Evolutionary conservation across 2,329 filamentous ascomycete genomes (phyloP).

Genomic region (Fusarium poae): DNA sequence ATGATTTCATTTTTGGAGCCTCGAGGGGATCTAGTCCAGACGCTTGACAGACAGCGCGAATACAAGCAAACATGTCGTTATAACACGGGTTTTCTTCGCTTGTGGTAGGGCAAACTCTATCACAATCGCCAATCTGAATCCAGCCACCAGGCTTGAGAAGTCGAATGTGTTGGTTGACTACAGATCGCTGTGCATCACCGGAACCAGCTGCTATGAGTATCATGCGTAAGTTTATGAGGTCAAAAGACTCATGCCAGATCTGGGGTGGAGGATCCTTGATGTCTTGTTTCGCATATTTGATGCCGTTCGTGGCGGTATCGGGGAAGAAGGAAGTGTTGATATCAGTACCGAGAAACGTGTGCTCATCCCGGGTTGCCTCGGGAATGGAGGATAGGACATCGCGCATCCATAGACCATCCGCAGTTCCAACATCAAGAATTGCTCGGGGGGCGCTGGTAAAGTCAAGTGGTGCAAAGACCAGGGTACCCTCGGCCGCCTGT

Average conservation of each 20-base stretch:
- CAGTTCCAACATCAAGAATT: conserved; percentile 11
- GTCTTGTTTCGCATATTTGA: background rate
- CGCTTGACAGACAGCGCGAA: conserved; percentile 5
- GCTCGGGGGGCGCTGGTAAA: background rate
- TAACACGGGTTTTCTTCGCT: background rate
- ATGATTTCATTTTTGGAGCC: conserved; percentile 16
- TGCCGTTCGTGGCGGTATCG: accelerated
- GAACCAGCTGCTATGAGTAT: conserved; percentile 20
- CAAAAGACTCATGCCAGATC: background rate
- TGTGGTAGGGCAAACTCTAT: conserved; percentile 12
- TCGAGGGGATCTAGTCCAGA: conserved; percentile 13
- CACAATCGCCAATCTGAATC: conserved; percentile 21
- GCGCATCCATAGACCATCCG: conserved; percentile 22
- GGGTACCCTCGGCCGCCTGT: conserved; percentile 3
- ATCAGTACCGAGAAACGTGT: conserved; percentile 12
- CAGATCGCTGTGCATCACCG: background rate
- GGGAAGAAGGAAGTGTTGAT: conserved; percentile 20
- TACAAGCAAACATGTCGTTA: conserved; percentile 13
- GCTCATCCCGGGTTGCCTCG: background rate
- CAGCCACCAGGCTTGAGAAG: conserved; percentile 22
- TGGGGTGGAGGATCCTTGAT: background rate
- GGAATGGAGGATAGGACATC: background rate
- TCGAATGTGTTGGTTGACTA: background rate
- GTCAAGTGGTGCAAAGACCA: background rate
- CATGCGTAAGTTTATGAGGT: conserved; percentile 23